Base-by-base conservation (phyloP, 345 rosid genomes). In the Aquilaria sinensis region DNA sequence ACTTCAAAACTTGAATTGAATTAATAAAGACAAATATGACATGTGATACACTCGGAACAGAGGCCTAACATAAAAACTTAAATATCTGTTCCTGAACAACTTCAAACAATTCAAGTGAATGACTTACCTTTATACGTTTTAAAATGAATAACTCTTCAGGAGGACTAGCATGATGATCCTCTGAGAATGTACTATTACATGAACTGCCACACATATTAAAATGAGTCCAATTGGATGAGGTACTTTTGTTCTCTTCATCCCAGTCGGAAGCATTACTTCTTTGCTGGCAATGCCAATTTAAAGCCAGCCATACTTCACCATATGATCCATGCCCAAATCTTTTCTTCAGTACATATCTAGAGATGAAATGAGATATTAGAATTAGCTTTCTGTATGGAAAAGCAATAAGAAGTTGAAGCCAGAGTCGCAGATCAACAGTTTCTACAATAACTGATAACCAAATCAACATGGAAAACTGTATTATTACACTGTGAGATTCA, bases 251-350 rank as follows among this genome's bases (percentile, higher is more conserved):
- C 65, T 63, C 67, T 64, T 62, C 66, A 71, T 70, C 65, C 85
- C 74, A 67, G 48, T 75, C 71, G 62, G 89, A 77, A 71, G 72
- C 70, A 31, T 81, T 77, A 49, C 33, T 62, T 51, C 76, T 82
- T 70, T 77, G 70, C 63, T 84, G 75, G 71, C 91, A 92, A 72
- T 84, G 78, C 96, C 96, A 85, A 65, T 83, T 82, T 77, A 85
- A 80, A 56, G 96, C 95, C 74, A 92, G 74, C 98, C 98, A 92
- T 46, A 92, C 98, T 77, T 92, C 98, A 56, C 97, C 98, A 68
- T 87, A 85, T 59, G 96, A 81, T 75, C 98, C 98, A 31, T 83
- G 97, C 55, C 91, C 98, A 81, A 79, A 87, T 72, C 87, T 80
- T 80, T 80, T 92, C 85, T 87, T 89, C 62, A 92, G 74, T 57